Percentiles rank a stretch among this genome's conserved stretches.
phyloP scores from a whole-genome alignment of 495 filamentous ascomycete genomes.

The Tuber brumale region DNA sequence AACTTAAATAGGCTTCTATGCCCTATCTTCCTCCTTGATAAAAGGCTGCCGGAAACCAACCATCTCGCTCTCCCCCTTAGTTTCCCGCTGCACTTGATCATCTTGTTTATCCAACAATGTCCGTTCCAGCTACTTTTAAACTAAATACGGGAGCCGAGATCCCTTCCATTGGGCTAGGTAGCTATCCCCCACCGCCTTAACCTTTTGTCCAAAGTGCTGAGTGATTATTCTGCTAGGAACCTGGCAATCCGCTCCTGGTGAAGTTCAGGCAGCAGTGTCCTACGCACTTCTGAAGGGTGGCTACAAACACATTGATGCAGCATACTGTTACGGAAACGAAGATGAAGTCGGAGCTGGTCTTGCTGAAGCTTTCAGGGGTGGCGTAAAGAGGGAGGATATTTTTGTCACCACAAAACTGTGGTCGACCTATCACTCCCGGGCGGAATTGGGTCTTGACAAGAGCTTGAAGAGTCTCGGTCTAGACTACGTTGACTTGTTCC shows the following conservation, averaged over 20 bases:
- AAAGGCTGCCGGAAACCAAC: neutral
- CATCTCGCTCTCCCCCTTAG: neutral
- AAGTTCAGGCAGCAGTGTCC: conserved; percentile 64
- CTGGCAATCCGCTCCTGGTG: conserved; percentile 64
- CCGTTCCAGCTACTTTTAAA: conserved; percentile 51
- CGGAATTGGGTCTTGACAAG: conserved; percentile 52
- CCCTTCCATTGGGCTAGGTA: conserved; percentile 70
- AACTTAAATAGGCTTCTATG: conserved; percentile 20
- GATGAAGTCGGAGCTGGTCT: conserved; percentile 33
- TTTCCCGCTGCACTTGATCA: neutral
- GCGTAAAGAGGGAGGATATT: conserved; percentile 66
- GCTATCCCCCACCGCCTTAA: neutral
- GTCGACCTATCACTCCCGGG: conserved; percentile 65
- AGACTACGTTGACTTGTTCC: conserved; percentile 64
- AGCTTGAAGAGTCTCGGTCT: conserved; percentile 57
- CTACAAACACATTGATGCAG: conserved; percentile 33
- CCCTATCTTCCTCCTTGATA: conserved; percentile 1
- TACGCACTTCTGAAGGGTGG: conserved; percentile 61
- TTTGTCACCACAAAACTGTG: conserved; percentile 82
- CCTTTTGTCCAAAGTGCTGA: neutral
- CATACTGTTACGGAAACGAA: conserved; percentile 36
- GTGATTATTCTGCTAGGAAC: conserved; percentile 44
- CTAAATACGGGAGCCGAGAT: conserved; percentile 75
- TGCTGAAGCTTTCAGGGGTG: conserved; percentile 57
- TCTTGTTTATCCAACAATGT: conserved; percentile 20